Conservation (phyloP, 176 grass and related monocot genomes). For the Thinopyrum elongatum region DNA sequence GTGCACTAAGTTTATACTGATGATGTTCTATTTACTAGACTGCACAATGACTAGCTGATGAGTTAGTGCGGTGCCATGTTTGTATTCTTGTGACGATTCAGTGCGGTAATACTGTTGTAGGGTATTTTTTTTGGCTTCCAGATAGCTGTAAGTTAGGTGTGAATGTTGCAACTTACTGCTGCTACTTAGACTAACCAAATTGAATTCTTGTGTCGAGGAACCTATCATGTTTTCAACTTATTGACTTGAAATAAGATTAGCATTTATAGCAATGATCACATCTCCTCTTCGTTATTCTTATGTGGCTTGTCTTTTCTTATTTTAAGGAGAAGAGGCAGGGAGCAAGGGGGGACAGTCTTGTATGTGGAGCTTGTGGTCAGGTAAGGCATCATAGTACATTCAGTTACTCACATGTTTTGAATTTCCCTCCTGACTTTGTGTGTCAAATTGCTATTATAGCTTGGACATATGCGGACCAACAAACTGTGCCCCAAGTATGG, state of each 20-base stretch:
- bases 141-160: background rate
- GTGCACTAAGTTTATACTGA: background rate
- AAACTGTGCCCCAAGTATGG: constrained; percentile 95
- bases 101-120: background rate
- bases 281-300: constrained; percentile 37
- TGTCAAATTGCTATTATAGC: constrained; percentile 43
- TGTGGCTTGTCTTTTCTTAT: constrained; percentile 30
- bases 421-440: background rate
- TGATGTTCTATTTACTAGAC: background rate
- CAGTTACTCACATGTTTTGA: constrained; percentile 10
- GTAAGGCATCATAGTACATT: constrained; percentile 38
- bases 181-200: background rate
- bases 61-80: background rate
- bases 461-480: constrained; percentile 98
- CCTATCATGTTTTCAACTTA: constrained; percentile 21
- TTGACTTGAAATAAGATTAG: background rate
- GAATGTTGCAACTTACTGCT: background rate
- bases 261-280: constrained; percentile 12
- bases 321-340: constrained; percentile 88
- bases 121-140: constrained; percentile 3
- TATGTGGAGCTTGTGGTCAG: constrained; percentile 95
- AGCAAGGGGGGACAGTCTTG: constrained; percentile 75
- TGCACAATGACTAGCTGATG: background rate
- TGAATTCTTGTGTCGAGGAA: background rate
- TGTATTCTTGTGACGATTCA: background rate